A percentile compares a stretch with the other conserved stretches of the same genome.
Evolutionary conservation across 1,284 basidiomycete species (phyloP).

Genomic region (Veloboletus limbatus): DNA sequence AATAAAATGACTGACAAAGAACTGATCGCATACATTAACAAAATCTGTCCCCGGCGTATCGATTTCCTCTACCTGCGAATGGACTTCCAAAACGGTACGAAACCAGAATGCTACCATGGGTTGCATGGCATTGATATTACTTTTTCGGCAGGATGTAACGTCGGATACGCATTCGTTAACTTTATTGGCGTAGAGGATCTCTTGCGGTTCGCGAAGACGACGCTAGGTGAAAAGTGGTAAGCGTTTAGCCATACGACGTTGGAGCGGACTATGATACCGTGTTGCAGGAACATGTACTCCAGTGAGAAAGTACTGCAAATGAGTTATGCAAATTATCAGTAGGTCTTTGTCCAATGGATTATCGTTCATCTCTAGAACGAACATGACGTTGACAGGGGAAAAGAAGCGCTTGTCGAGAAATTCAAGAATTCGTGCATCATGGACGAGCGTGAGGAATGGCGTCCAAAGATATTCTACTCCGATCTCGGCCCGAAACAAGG

Average conservation of each 20-base stretch:
- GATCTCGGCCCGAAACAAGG: slow-evolving; percentile 66
- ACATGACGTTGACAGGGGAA: slow-evolving; percentile 52
- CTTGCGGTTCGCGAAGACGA: slow-evolving; percentile 66
- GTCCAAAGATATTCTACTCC: slow-evolving; percentile 82
- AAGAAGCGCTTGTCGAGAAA: slow-evolving; percentile 81
- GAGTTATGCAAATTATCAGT: slow-evolving; percentile 87
- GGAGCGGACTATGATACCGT: slow-evolving; percentile 4
- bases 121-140: slow-evolving; percentile 15
- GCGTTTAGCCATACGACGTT: slow-evolving; percentile 10
- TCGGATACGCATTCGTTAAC: slow-evolving; percentile 86
- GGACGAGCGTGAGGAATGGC: slow-evolving; percentile 78
- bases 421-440: slow-evolving; percentile 84
- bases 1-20: slow-evolving; percentile 85
- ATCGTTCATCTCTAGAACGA: slow-evolving; percentile 10
- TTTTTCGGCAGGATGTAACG: slow-evolving; percentile 65
- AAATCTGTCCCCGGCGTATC: slow-evolving; percentile 64
- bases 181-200: slow-evolving; percentile 78
- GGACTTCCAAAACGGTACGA: slow-evolving; percentile 74
- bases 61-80: slow-evolving; percentile 85
- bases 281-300: slow-evolving; percentile 77
- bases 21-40: slow-evolving; percentile 63
- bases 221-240: slow-evolving; percentile 76
- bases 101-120: slow-evolving; percentile 12
- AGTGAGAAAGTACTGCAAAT: slow-evolving; percentile 85
- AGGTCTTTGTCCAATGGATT: slow-evolving; percentile 29